Evolutionary conservation across 805 yeast species (phyloP), one percentile per base, ranked within the genome.

Genomic region (Yarrowia sp.): DNA sequence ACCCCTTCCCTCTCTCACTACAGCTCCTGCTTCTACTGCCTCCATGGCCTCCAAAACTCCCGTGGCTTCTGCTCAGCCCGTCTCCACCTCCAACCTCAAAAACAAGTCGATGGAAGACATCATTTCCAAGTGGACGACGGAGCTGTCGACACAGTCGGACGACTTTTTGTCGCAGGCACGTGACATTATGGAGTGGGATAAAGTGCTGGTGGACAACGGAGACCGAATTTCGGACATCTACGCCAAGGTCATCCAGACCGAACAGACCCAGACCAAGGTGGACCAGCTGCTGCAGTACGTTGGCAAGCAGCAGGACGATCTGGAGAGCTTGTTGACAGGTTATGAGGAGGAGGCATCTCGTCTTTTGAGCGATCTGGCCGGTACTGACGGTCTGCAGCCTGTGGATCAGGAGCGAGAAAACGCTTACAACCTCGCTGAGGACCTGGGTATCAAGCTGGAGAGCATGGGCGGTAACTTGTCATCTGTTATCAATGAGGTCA

Each of bases 31-130:
- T 31, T 51, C 50, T 13, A 15, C 64, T 4, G 48, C 43, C 8
- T 4, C 64, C n/a, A 38, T 53, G 44, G 69, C 58, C 1, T 28
- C 70, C n/a, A 65, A 66, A 17, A 65, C 71, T 53, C 62, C 67
- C 31, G 69, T 69, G 65, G 68, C 66, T 31, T 70, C 70, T 43
- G 68, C 91, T 4, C 81, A 86, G 65, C 88, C 89, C 36, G 82
- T 91, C 3, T 85, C 71, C 4, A 74, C 78, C 4, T 73, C 78
- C 14, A 73, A 96, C 4, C 82, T 95, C 41, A 92, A 90, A 71
- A 95, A 95, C 76, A 91, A 91, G 74, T 91, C 97, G 1, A 79
- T 95, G 72, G 98, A 95, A 72, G 98, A 95, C 74, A 81, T 95
- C 69, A 89, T 95, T 47, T 84, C 92, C 13, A 92, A 89, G 75